A percentile compares a stretch with the other conserved stretches of the same genome.
Conservation (phyloP, 2,329 filamentous ascomycete genomes). For the Hymenotorrendiella dingleyae region DNA sequence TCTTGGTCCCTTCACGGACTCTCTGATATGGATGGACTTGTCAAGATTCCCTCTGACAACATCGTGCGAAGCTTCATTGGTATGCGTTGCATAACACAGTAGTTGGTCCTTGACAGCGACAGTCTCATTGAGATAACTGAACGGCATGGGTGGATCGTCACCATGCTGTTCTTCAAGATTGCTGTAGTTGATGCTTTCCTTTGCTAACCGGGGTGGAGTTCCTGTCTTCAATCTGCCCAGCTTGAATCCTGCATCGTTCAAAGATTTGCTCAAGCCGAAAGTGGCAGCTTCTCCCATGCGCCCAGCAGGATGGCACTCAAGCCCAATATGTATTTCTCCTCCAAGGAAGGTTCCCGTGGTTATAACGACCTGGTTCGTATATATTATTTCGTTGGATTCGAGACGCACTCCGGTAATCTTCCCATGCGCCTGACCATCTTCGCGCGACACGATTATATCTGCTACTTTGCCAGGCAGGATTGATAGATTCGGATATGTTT, state of each 20-base stretch:
- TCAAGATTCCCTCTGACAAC: constrained; percentile 86
- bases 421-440: constrained; percentile 46
- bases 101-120: constrained; percentile 79
- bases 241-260: constrained; percentile 81
- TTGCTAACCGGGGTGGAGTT: constrained; percentile 82
- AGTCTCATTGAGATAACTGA: constrained; percentile 78
- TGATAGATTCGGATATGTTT: constrained; percentile 69
- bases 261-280: constrained; percentile 83
- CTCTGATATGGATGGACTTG: constrained; percentile 92
- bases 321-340: constrained; percentile 92
- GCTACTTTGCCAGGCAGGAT: constrained; percentile 84
- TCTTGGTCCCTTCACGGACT: constrained; percentile 86
- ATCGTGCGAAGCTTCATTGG: constrained; percentile 75
- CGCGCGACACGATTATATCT: constrained; percentile 73
- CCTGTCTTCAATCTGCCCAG: constrained; percentile 91
- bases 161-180: constrained; percentile 68
- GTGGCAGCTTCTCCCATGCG: constrained; percentile 93
- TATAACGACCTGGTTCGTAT: constrained; percentile 78
- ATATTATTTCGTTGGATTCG: constrained; percentile 79
- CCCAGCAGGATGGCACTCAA: constrained; percentile 78
- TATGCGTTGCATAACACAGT: constrained; percentile 80
- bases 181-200: constrained; percentile 73
- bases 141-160: constrained; percentile 80
- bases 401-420: constrained; percentile 80
- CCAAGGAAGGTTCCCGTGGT: constrained; percentile 94